phyloP scores from a whole-genome alignment of 768 basidiomycete species.

The Clitopilus passeckerianus region DNA sequence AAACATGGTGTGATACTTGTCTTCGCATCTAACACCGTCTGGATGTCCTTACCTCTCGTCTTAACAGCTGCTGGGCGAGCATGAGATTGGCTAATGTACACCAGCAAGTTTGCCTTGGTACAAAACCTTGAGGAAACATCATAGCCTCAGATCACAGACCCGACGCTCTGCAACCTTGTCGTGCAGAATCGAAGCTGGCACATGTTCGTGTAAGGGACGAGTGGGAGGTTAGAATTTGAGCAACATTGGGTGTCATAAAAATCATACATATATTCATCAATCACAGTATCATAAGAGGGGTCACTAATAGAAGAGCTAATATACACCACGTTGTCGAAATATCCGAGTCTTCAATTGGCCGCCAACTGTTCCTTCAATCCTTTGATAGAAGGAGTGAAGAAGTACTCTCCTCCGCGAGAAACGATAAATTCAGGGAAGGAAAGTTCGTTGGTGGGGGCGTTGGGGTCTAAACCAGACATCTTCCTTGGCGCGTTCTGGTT shows the following conservation, averaged over 20 bases:
- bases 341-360: neutral
- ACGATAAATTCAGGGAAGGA: conserved; percentile 33
- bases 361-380: conserved; percentile 33
- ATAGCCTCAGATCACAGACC: neutral
- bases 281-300: neutral
- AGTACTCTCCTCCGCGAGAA: conserved; percentile 48
- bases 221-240: no score
- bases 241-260: neutral
- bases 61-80: conserved; percentile 92
- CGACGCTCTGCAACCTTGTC: neutral
- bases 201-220: no score
- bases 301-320: neutral
- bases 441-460: conserved; percentile 21
- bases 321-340: neutral
- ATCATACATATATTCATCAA: neutral
- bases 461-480: conserved; percentile 27
- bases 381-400: conserved; percentile 45
- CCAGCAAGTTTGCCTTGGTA: neutral
- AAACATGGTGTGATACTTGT: conserved; percentile 76
- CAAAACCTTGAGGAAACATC: neutral
- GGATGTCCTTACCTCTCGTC: no score
- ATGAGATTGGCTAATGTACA: conserved; percentile 67
- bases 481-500: conserved; percentile 5
- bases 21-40: conserved; percentile 1
- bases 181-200: no score